Percentiles rank a stretch among this genome's conserved stretches.
phyloP scores from a whole-genome alignment of 192 early-diverging fungal species.

The Coemansia sp. region DNA sequence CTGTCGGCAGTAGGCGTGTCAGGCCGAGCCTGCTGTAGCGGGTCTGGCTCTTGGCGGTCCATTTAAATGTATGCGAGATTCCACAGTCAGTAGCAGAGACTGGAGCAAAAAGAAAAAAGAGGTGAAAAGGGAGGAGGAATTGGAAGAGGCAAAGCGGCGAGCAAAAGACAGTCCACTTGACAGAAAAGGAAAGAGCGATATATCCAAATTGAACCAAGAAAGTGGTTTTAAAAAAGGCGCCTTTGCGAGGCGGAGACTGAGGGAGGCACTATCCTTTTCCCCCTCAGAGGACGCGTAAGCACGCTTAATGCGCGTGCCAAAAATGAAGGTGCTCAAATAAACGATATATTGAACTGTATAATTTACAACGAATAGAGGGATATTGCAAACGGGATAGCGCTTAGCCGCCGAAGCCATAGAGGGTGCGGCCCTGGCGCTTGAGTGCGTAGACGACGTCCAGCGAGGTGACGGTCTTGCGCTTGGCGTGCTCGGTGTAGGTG shows the following conservation, averaged over 20 bases:
- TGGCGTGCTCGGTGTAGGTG: conserved; percentile 99
- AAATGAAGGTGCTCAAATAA: conserved; percentile 4
- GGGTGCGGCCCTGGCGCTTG: conserved; percentile 95
- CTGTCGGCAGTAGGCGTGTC: neutral
- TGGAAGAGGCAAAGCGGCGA: neutral
- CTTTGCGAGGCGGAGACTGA: neutral
- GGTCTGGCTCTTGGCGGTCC: conserved; percentile 1
- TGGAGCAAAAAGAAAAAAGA: neutral
- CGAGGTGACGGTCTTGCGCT: conserved; percentile 98
- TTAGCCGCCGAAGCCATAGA: conserved; percentile 86
- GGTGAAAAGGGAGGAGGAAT: neutral
- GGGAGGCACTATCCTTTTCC: neutral
- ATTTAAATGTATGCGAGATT: neutral
- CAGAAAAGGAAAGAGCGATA: neutral
- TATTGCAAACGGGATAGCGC: conserved; percentile 3
- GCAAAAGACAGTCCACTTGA: neutral
- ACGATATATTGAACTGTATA: conserved; percentile 7
- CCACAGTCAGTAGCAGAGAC: neutral
- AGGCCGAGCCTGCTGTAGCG: neutral
- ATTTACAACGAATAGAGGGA: conserved; percentile 19
- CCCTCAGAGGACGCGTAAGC: neutral
- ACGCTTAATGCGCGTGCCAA: neutral
- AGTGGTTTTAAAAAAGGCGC: neutral
- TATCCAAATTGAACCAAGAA: conserved; percentile 7
- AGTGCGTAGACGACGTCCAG: conserved; percentile 99